Percentiles rank a stretch among this genome's conserved stretches.
phyloP scores from a whole-genome alignment of 257 asterid genomes.

The Pogostemon cablin region DNA sequence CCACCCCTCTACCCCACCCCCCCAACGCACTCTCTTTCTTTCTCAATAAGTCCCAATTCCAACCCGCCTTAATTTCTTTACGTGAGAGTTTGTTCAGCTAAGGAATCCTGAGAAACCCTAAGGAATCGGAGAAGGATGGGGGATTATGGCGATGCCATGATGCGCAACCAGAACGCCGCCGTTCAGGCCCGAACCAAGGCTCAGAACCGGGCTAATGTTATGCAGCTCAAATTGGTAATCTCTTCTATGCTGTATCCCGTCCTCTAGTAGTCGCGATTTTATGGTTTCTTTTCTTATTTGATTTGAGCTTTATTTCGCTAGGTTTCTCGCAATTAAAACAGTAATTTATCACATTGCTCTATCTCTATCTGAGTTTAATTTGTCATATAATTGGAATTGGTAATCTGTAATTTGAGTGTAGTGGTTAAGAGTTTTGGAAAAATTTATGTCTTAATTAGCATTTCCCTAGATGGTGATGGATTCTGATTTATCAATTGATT shows the following conservation, averaged over 20 bases:
- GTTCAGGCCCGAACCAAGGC: conserved; percentile 97
- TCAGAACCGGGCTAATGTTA: conserved; percentile 90
- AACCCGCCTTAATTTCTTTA: no score
- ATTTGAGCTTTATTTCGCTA: conserved; percentile 6
- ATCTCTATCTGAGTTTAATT: neutral
- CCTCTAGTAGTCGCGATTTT: conserved; percentile 18
- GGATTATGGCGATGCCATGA: conserved; percentile 82
- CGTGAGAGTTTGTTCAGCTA: no score
- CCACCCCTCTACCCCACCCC: no score
- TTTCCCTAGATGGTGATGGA: conserved; percentile 3
- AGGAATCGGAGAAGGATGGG: conserved; percentile 56
- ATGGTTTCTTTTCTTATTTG: conserved; percentile 1
- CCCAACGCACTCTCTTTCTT: no score
- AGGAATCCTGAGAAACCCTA: conserved; percentile 33
- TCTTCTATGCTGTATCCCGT: neutral
- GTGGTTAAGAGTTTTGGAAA: neutral
- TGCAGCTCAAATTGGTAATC: conserved; percentile 88
- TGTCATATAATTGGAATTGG: neutral
- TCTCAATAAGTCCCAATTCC: no score
- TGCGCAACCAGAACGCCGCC: conserved; percentile 87
- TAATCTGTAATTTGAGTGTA: neutral
- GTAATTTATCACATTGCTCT: neutral
- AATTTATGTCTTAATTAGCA: neutral
- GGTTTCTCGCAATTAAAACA: conserved; percentile 10
- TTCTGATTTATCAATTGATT: neutral